Base-by-base conservation (phyloP, 139 green algal species). In the Ostreobium quekettii region DNA sequence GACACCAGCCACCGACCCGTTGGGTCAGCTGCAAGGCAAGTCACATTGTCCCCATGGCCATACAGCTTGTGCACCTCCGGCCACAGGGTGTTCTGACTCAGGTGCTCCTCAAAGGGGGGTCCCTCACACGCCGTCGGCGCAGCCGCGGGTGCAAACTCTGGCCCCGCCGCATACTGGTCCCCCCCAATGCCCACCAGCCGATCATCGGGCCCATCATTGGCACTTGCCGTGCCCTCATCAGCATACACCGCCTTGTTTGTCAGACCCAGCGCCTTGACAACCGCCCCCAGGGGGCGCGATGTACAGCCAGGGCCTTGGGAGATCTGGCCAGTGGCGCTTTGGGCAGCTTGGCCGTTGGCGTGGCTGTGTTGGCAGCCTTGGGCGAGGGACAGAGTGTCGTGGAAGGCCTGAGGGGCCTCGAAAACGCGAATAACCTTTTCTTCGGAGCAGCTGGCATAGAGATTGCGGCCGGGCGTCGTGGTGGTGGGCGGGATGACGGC, bases 361-460 rank as follows among this genome's bases (percentile, higher is more conserved):
- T 28, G 7, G 48, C 33, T 47, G 42, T 58, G 32, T 36, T 31
- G n/a, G 47, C 53, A 60, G 62, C 49, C 29, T 48, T 47, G 46
- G 49, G 78, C 78, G 29, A 76, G 47, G 4, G 72, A 70, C 8
- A 87, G 76, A 1, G 78, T 77, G 48, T 85, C 67, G 2, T 82
- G 36, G 48, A 85, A 87, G 3, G 70, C 74, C 47, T 75, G 71
- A 0, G 93, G 91, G 4, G 86, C 89, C 72, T 91, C 78, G 56
- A 99, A 91, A 24, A 97, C 87, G 1, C 93, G 83, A 11, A 96
- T 60, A 42, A 97, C 90, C 80, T 99, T 99, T 78, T 99, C 93
- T 73, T 98, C 93, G 8, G 83, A 85, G 24, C 88, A 89, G 42
- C 79, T 86, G 22, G 85, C 88, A 47, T 89, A 97, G 15, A 78